Evolutionary conservation across 805 yeast genomes (phyloP), one percentile per base, ranked within the genome.

Genomic region (Kluyveromyces wickerhamii): DNA sequence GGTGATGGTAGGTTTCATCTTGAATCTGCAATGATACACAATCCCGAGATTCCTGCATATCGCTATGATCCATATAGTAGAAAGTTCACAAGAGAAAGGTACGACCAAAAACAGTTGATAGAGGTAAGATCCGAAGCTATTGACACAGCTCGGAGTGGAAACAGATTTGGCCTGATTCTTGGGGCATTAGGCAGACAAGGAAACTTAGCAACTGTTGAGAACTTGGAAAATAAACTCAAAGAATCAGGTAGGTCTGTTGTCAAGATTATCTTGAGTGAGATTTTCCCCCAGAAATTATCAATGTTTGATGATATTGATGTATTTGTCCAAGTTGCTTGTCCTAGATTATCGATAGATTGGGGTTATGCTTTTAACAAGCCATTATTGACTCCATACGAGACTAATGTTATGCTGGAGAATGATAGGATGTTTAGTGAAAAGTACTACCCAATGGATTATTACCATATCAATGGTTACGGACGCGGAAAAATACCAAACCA

Each of bases 151-250:
- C 45, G 51, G 20, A 39, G 43, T n/a, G 66, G 86, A 0, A 66
- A 71, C 37, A 79, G 76, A 22, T 71, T 92, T 18, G 98, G 96
- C 0, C 63, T 92, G 13, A 81, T 92, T 13, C 62, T 92, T 15
- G 98, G 98, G 10, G 94, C 96, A 0, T 65, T 92, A 36, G 98
- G 98, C 2, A 73, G 98, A 49, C 98, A 92, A 63, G 98, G 98
- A 5, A 87, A 79, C 48, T 73, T 88, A 3, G 65, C 70, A 15
- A 89, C 97, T 0, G 68, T 87, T 26, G 71, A 71, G 15, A 73
- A 74, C 44, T 53, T 92, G 27, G 87, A 86, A 54, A 47, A 55
- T 5, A 65, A 64, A 33, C 65, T 89, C 17, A 45, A 47, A 1
- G 56, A 49, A 4, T 65, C 67, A 15, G 94, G 92, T 0, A 72